These are phyloP conservation scores for Trichosporon ovoides DNA, from an alignment of 1,284 basidiomycete genomes.

Conservation along the genomic window DNA sequence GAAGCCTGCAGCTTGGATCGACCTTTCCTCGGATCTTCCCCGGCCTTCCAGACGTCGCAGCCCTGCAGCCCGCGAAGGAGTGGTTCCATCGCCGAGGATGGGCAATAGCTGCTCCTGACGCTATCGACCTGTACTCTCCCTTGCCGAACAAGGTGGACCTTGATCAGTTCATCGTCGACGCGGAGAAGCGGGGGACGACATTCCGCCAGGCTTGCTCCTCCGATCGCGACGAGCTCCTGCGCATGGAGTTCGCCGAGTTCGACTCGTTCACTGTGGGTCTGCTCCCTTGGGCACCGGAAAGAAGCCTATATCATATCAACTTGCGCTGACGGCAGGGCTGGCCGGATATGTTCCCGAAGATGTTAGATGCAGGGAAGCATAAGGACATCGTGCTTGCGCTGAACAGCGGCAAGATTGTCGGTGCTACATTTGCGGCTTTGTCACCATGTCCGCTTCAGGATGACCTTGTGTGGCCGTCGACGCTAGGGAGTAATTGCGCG, in stretches of 20 bases:
- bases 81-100: slow-evolving; percentile 23
- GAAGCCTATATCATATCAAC: not conserved
- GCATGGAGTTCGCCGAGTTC: slow-evolving; percentile 23
- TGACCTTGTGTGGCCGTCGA: slow-evolving; percentile 19
- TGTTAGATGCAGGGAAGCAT: slow-evolving; percentile 14
- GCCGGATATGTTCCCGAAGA: slow-evolving; percentile 25
- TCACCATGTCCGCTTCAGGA: slow-evolving; percentile 7
- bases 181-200: slow-evolving; percentile 12
- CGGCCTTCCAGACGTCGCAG: slow-evolving; percentile 20
- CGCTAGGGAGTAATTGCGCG: slow-evolving; percentile 19
- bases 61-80: slow-evolving; percentile 6
- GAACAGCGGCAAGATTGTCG: slow-evolving; percentile 17
- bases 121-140: slow-evolving; percentile 15
- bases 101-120: not conserved
- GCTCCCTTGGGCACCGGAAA: no score
- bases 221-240: slow-evolving; percentile 16
- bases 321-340: slow-evolving; percentile 22
- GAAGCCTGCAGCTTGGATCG: slow-evolving; percentile 24
- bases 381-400: slow-evolving; percentile 22
- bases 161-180: slow-evolving; percentile 9
- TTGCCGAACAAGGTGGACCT: slow-evolving; percentile 9
- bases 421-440: slow-evolving; percentile 22
- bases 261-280: slow-evolving; percentile 19
- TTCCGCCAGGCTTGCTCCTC: slow-evolving; percentile 16
- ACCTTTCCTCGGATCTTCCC: slow-evolving; percentile 29